Evolutionary conservation across 2,329 filamentous ascomycete species (phyloP), one percentile per base, ranked within the genome.

Genomic region (Aspergillus candidus): DNA sequence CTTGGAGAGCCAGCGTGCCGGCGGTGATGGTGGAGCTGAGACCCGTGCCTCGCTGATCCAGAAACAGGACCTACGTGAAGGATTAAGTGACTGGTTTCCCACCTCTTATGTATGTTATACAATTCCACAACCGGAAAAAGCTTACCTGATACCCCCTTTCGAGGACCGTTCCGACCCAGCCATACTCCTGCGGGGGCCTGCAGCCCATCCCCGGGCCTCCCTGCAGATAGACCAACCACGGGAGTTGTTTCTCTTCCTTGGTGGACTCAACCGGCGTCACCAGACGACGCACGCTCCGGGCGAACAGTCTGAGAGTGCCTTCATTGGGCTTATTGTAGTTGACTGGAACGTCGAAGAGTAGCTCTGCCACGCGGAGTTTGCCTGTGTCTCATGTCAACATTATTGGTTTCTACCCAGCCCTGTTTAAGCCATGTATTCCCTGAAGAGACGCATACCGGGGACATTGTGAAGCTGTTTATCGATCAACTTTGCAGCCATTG

Each of bases 1-100:
- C 85, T 32, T 82, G 76, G 11, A 78, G 70, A 30, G 78, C 76
- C 4, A 96, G 74, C 6, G 84, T 88, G 7, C 77, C 78, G 7
- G 86, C 80, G 1, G 85, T 85, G 34, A 96, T 79, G 1, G 90
- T 85, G 2, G 82, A 86, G 60, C 87, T 94, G 40, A 94, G 71
- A 1, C 91, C 91, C 3, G 88, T 94, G 11, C 91, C 91, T 40
- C 91, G 81, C 63, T 95, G 90, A 64, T 97, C 91, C n/a, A 97
- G 76, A 51, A 85, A 83, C 2, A 97, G 77, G 36, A 82, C 63
- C 69, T 72, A 48, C 22, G 42, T 18, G 33, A 27, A 35, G 17
- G 14, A 15, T 32, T 36, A 15, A 46, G 38, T 36, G 22, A 39
- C 40, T 14, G 11, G 14, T 17, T n/a, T 31, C 4, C 11, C 15